phyloP scores from a whole-genome alignment of 805 yeast genomes.

The Candida maltosa region DNA sequence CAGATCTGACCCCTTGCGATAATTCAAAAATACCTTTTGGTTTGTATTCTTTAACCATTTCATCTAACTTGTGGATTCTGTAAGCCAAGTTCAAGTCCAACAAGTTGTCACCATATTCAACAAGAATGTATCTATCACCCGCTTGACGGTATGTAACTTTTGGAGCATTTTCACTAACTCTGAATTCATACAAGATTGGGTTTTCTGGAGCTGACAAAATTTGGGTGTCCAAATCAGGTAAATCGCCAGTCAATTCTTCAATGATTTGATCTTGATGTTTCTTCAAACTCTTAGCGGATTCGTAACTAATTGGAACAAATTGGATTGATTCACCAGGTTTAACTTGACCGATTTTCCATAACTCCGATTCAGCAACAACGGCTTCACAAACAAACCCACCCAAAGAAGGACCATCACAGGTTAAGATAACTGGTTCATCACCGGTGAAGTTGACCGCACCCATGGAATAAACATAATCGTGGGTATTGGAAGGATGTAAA shows the following conservation, averaged over 20 bases:
- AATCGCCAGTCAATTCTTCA: constrained; percentile 40
- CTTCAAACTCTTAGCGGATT: constrained; percentile 65
- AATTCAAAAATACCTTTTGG: constrained; percentile 86
- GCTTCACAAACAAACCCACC: constrained; percentile 98
- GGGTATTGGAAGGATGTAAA: constrained; percentile 96
- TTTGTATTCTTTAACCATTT: constrained; percentile 59
- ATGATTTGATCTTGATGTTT: constrained; percentile 56
- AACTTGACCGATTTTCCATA: constrained; percentile 98
- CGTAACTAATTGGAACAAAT: constrained; percentile 74
- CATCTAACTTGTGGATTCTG: constrained; percentile 79
- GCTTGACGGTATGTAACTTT: constrained; percentile 89
- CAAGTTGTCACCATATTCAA: constrained; percentile 87
- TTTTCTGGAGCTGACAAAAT: constrained; percentile 43
- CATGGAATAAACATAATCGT: constrained; percentile 92
- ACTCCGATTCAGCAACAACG: constrained; percentile 90
- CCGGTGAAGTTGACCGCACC: constrained; percentile 99
- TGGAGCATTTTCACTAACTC: constrained; percentile 54
- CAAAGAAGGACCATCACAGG: constrained; percentile 96
- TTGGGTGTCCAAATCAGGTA: constrained; percentile 28
- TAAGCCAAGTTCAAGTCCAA: constrained; percentile 84
- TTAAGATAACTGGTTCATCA: constrained; percentile 94
- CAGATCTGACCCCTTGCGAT: constrained; percentile 97
- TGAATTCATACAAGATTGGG: constrained; percentile 63
- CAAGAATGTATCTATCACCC: constrained; percentile 89
- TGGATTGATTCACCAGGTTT: constrained; percentile 87